These are phyloP conservation scores for Carex arenaria DNA, from an alignment of 202 grass and related monocot genomes.

Conservation along the genomic window DNA sequence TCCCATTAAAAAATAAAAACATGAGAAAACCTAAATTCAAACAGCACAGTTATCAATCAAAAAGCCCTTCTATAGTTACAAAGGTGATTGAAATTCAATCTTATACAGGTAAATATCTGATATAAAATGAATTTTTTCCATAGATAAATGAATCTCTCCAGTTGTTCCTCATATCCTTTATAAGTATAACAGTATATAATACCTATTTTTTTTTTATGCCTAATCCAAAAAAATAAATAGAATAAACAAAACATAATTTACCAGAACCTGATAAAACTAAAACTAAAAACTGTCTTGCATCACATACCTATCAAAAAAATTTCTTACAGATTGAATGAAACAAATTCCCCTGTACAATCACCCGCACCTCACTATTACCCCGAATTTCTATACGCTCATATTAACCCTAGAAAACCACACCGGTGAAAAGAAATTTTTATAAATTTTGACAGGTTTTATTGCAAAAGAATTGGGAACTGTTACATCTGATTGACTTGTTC, in stretches of 20 bases:
- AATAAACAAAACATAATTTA: slow-evolving; percentile 19
- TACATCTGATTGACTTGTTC: slow-evolving; percentile 35
- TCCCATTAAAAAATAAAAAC: neutral
- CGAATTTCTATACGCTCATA: slow-evolving; percentile 19
- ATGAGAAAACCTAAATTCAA: neutral
- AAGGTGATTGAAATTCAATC: neutral
- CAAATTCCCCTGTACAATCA: slow-evolving; percentile 87
- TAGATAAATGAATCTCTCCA: neutral
- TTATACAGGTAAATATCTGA: neutral
- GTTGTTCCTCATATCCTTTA: neutral
- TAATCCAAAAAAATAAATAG: slow-evolving; percentile 6
- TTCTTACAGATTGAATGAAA: slow-evolving; percentile 97
- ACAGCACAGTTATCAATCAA: neutral
- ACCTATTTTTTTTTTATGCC: neutral
- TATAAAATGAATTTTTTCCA: neutral
- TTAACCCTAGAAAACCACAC: slow-evolving; percentile 13
- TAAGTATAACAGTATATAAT: slow-evolving; percentile 16
- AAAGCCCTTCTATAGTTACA: neutral
- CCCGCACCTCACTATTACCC: slow-evolving; percentile 30
- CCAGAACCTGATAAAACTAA: slow-evolving; percentile 3
- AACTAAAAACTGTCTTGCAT: slow-evolving; percentile 2
- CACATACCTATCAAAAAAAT: slow-evolving; percentile 44
- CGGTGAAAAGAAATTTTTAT: slow-evolving; percentile 20
- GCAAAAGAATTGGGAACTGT: slow-evolving; percentile 41
- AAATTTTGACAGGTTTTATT: slow-evolving; percentile 34